phyloP scores from a whole-genome alignment of 1,139 yeast species.

The Lodderomyces elongisporus region DNA sequence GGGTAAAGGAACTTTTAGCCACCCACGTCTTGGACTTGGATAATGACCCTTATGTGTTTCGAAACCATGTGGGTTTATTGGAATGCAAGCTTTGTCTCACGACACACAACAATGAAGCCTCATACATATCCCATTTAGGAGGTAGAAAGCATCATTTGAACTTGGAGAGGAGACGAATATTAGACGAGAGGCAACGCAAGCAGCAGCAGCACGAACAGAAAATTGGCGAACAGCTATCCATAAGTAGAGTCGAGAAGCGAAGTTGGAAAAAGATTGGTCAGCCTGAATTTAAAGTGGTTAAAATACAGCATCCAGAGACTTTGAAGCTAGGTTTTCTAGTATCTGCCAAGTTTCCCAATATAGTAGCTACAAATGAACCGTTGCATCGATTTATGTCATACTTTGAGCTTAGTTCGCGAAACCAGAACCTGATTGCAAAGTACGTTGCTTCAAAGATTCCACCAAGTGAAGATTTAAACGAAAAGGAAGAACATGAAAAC shows the following conservation, averaged over 20 bases:
- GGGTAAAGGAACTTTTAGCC: slow-evolving; percentile 61
- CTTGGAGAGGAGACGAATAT: slow-evolving; percentile 51
- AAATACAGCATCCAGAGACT: slow-evolving; percentile 58
- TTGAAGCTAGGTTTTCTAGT: slow-evolving; percentile 58
- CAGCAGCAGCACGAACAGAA: slow-evolving; percentile 4
- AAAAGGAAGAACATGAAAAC: slow-evolving; percentile 23
- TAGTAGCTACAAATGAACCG: slow-evolving; percentile 47
- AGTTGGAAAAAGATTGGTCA: slow-evolving; percentile 61
- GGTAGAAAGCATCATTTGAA: slow-evolving; percentile 73
- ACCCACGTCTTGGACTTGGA: slow-evolving; percentile 60
- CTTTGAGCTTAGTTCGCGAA: slow-evolving; percentile 55
- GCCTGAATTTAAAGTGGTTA: slow-evolving; percentile 64
- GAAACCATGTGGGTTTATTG: slow-evolving; percentile 66
- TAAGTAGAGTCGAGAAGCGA: slow-evolving; percentile 39
- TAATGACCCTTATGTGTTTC: slow-evolving; percentile 71
- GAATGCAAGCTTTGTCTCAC: slow-evolving; percentile 79
- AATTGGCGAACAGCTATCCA: slow-evolving; percentile 16
- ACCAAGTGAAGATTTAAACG: slow-evolving; percentile 15
- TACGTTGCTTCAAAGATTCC: slow-evolving; percentile 18
- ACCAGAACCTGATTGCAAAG: slow-evolving; percentile 25
- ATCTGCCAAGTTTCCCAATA: slow-evolving; percentile 50
- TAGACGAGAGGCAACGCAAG: slow-evolving; percentile 31
- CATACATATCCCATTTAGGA: slow-evolving; percentile 73
- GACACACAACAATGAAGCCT: slow-evolving; percentile 67
- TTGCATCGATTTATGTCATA: slow-evolving; percentile 68